Base-by-base conservation (phyloP, 768 basidiomycete species). In the Suillus variegatus region DNA sequence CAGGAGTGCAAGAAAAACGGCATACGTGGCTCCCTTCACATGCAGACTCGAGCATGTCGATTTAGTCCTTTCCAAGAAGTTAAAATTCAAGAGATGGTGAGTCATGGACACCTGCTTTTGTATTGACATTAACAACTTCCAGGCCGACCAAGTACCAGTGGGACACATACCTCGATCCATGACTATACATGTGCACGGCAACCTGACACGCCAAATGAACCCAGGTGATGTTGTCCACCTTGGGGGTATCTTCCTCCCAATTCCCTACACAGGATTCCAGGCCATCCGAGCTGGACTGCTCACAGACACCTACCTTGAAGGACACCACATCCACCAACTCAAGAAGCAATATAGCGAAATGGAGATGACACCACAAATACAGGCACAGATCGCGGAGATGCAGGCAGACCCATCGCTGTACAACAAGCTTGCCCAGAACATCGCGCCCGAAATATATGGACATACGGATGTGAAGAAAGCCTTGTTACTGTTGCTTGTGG, bases 101-200 rank as follows among this genome's bases (percentile, higher is more conserved):
- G 82, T 51, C 3, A 14, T 46, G 10, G 20, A 14, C 22, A 22
- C 63, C 60, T 44, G 60, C 46, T 41, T 0, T 51, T 6, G 6
- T 56, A 20, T 32, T n/a, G 12, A 18, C 18, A 58, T 66, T 73
- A 43, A 73, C 61, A 51, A 40, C 4, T 60, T 47, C 64, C 70
- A 95, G 95, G 93, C 97, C 32, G 97, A 99, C 73, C 97, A 99
- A 89, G 97, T 99, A 1, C 97, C 97, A 28, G 97, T 99, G 56
- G 97, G 97, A 5, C 97, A 99, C 76, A 99, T 99, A 65, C 97
- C 97, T 28, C 90, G 97, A 46, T 95, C 96, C 3, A 99, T 98
- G 97, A 95, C 95, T 0, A 77, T 97, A n/a, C 95, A 99, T 74
- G 83, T 98, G 41, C 89, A 94, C 68, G 97, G 97, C 28, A 90